Evolutionary conservation across 805 yeast genomes (phyloP).

Genomic region (Wickerhamiella vanderwaltii): DNA sequence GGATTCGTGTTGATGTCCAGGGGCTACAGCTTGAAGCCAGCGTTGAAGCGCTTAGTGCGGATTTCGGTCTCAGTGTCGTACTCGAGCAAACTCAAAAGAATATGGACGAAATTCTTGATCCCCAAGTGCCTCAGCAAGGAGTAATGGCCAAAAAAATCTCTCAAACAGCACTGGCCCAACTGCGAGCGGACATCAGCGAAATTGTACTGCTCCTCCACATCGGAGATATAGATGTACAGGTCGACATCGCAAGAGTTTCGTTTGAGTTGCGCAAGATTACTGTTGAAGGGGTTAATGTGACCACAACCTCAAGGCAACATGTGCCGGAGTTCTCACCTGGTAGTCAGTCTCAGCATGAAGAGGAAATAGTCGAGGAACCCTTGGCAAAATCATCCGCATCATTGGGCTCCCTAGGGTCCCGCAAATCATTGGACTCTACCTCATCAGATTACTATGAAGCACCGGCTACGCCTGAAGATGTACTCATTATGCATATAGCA

Average conservation of each 20-base stretch:
- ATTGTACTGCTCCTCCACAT: conserved; percentile 16
- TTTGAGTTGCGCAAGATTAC: background rate
- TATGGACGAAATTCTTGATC: conserved; percentile 12
- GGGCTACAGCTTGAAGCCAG: conserved; percentile 39
- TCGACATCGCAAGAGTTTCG: background rate
- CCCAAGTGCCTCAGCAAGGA: background rate
- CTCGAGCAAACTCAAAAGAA: conserved; percentile 17
- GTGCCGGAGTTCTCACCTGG: background rate
- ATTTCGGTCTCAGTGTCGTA: conserved; percentile 19
- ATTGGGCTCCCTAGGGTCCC: no score
- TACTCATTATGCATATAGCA: background rate
- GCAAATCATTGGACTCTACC: no score
- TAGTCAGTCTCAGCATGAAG: background rate
- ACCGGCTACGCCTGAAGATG: background rate
- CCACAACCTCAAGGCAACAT: background rate
- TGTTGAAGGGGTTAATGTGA: conserved; percentile 1
- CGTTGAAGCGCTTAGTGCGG: conserved; percentile 15
- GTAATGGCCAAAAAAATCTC: conserved; percentile 26
- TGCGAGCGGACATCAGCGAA: conserved; percentile 19
- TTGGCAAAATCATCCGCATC: background rate
- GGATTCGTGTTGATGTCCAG: conserved; percentile 48
- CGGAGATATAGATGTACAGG: conserved; percentile 13
- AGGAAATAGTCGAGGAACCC: background rate
- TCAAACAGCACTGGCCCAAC: conserved; percentile 29
- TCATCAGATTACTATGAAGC: no score